phyloP scores from a whole-genome alignment of 1,284 basidiomycete genomes.

The Moniliophthora roreri region DNA sequence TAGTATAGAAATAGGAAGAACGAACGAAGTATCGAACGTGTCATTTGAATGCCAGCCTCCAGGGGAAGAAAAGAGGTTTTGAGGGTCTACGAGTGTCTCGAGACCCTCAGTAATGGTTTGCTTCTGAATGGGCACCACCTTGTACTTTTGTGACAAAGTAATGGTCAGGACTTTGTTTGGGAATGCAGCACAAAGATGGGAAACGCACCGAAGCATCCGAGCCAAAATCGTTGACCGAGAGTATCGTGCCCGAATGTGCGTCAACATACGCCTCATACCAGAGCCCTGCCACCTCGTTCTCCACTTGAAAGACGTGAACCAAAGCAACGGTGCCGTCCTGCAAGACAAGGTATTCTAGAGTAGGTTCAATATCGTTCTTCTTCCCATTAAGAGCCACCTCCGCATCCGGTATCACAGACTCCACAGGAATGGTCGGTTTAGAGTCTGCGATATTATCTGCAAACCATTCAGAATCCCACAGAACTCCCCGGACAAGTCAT shows the following conservation, averaged over 20 bases:
- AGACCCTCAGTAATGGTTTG: constrained; percentile 32
- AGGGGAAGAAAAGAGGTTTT: constrained; percentile 26
- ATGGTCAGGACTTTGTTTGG: neutral
- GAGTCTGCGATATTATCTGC: constrained; percentile 32
- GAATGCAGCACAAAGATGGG: neutral
- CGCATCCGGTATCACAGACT: constrained; percentile 27
- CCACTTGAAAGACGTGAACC: constrained; percentile 51
- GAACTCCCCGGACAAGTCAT: no score
- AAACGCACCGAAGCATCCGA: constrained; percentile 41
- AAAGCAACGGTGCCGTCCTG: constrained; percentile 48
- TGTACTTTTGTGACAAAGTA: constrained; percentile 25
- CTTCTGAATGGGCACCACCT: constrained; percentile 34
- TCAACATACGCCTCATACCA: constrained; percentile 69
- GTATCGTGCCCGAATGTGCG: constrained; percentile 50
- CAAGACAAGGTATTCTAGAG: constrained; percentile 38
- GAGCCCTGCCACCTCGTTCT: constrained; percentile 46
- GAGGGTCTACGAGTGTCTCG: constrained; percentile 33
- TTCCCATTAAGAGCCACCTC: constrained; percentile 31
- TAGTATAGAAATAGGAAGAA: neutral
- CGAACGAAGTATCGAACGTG: constrained; percentile 21
- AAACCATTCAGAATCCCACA: no score
- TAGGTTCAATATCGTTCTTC: constrained; percentile 31
- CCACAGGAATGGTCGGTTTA: constrained; percentile 28
- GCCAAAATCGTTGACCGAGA: constrained; percentile 57
- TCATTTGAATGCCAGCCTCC: constrained; percentile 18